A percentile compares a stretch with the other conserved stretches of the same genome.
Conservation (phyloP, 2,329 filamentous ascomycete genomes). For the Trichoderma atroviride region DNA sequence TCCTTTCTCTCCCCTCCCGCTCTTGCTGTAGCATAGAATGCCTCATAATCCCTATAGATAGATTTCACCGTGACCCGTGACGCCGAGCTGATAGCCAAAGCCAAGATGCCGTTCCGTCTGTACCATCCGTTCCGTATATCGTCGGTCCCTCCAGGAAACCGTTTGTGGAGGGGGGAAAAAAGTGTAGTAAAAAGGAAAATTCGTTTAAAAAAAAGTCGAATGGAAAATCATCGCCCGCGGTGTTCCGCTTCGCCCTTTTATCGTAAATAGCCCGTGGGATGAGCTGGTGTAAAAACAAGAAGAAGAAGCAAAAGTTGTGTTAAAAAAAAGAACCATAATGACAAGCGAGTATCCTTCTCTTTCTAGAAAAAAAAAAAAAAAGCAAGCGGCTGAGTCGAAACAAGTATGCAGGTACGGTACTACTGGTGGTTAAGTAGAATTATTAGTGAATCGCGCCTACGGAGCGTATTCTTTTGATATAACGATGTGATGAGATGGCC, state of each 20-base stretch:
- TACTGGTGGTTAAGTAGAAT: slow-evolving; percentile 13
- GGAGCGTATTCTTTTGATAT: background rate
- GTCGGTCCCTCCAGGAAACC: slow-evolving; percentile 19
- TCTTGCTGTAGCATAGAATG: slow-evolving; percentile 19
- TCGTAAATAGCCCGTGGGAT: slow-evolving; percentile 1
- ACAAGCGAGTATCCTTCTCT: slow-evolving; percentile 5
- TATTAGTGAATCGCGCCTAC: background rate
- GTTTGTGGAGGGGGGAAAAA: background rate
- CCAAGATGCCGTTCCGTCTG: background rate
- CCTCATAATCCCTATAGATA: slow-evolving; percentile 23
- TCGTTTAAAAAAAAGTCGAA: background rate
- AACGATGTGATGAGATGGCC: background rate
- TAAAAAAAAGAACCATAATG: background rate
- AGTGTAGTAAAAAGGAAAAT: background rate
- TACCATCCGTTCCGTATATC: slow-evolving; percentile 12
- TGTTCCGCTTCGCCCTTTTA: slow-evolving; percentile 2
- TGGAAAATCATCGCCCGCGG: slow-evolving; percentile 11
- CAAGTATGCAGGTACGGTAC: slow-evolving; percentile 9
- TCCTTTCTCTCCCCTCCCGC: background rate
- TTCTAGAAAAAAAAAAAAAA: slow-evolving; percentile 12
- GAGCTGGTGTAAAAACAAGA: background rate
- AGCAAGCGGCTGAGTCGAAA: background rate
- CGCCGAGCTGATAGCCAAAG: slow-evolving; percentile 24
- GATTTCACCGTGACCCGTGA: slow-evolving; percentile 6
- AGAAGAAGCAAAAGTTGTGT: background rate